A percentile compares a stretch with the other conserved stretches of the same genome.
Conservation (phyloP, 139 green algal species). For the Chlorella sp. region DNA sequence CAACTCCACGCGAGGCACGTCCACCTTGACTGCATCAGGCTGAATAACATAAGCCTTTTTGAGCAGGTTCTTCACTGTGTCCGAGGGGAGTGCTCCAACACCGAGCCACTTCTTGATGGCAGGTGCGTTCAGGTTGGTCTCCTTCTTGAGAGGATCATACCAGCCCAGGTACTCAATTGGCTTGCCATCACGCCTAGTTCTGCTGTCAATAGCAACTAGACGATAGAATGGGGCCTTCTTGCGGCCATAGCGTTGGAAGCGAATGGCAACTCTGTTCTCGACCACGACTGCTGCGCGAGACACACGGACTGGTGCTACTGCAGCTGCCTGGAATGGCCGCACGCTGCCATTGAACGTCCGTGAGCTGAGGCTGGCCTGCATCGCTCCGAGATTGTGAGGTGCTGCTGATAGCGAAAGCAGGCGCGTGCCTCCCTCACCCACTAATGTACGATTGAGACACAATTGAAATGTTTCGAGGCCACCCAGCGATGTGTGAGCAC, state of each 20-base stretch:
- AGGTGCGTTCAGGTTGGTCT: constrained; percentile 88
- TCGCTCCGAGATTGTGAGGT: too few species aligned
- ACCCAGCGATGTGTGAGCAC: too few species aligned
- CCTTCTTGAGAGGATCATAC: constrained; percentile 35
- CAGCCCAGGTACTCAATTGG: constrained; percentile 83
- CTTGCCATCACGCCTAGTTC: constrained; percentile 66
- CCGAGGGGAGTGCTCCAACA: constrained; percentile 75
- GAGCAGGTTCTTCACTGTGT: constrained; percentile 76
- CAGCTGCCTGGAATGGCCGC: too few species aligned
- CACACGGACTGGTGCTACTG: too few species aligned
- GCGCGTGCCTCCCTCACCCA: too few species aligned
- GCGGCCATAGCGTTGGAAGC: constrained; percentile 82
- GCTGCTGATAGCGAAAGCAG: too few species aligned
- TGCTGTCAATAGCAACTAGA: constrained; percentile 85
- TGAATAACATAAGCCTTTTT: constrained; percentile 63
- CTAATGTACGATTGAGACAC: too few species aligned
- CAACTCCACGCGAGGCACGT: too few species aligned
- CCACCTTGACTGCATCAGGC: background rate
- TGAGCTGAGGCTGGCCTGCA: too few species aligned
- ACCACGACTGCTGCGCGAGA: too few species aligned
- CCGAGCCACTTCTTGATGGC: constrained; percentile 92
- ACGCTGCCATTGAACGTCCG: too few species aligned
- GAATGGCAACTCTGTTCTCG: constrained; percentile 70
- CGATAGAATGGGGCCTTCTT: constrained; percentile 87
- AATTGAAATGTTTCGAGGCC: too few species aligned